These are phyloP conservation scores for Rhodofomes roseus DNA, from an alignment of 1,284 basidiomycete genomes.

Conservation along the genomic window DNA sequence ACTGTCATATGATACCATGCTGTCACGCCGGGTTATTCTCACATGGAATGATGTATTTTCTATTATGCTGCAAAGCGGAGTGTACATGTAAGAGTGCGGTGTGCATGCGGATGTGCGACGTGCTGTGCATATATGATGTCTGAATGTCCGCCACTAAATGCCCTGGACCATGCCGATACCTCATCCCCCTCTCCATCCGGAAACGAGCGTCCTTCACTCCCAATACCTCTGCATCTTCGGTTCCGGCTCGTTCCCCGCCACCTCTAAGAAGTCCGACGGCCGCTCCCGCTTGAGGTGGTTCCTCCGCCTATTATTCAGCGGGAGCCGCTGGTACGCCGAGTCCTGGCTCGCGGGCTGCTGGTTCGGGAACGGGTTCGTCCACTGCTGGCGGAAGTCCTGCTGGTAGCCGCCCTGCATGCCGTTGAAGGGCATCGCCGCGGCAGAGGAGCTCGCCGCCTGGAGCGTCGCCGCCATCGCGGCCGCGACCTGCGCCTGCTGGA, in stretches of 20 bases:
- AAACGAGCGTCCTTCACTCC: slow-evolving; percentile 43
- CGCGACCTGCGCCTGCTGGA: slow-evolving; percentile 71
- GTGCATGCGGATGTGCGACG: not conserved
- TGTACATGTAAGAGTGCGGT: slow-evolving; percentile 7
- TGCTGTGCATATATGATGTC: not conserved
- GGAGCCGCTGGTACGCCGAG: slow-evolving; percentile 79
- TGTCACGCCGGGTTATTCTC: not conserved
- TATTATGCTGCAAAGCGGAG: not conserved
- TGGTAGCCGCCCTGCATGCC: slow-evolving; percentile 30
- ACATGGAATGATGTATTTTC: not conserved
- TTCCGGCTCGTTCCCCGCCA: slow-evolving; percentile 55
- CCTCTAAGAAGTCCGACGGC: slow-evolving; percentile 78
- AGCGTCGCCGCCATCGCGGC: slow-evolving; percentile 50
- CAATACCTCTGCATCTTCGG: slow-evolving; percentile 68
- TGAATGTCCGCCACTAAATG: not conserved
- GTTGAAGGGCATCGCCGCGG: slow-evolving; percentile 11
- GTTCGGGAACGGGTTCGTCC: slow-evolving; percentile 52
- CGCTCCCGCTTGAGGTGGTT: slow-evolving; percentile 73
- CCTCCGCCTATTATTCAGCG: slow-evolving; percentile 72
- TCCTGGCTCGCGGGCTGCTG: slow-evolving; percentile 66
- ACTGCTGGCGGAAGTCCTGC: slow-evolving; percentile 38
- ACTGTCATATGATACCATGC: not conserved
- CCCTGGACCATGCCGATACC: too few relatives aligned
- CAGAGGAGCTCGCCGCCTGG: slow-evolving; percentile 36
- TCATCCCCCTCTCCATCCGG: too few relatives aligned